These are phyloP conservation scores for Pseudogymnoascus sp. DNA, from an alignment of 2,329 filamentous ascomycete genomes.

Conservation along the genomic window DNA sequence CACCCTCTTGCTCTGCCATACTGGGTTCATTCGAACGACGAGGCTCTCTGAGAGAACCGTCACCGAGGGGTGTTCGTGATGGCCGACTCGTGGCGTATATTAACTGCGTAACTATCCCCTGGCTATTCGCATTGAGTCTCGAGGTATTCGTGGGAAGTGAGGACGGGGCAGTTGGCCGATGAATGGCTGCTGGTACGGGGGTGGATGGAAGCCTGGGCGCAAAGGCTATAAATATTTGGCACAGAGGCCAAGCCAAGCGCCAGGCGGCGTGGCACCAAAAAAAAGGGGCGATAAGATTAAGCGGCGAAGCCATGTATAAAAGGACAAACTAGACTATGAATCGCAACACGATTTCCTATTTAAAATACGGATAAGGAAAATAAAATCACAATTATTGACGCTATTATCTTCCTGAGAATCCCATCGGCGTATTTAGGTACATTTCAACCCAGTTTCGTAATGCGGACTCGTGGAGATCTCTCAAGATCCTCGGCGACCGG, in stretches of 20 bases:
- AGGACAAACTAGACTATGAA: background rate
- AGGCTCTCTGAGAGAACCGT: background rate
- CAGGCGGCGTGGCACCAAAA: background rate
- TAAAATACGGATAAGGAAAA: no score
- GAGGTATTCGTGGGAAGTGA: background rate
- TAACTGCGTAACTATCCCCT: background rate
- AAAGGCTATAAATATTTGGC: background rate
- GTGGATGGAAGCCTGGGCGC: background rate
- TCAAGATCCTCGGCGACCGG: background rate
- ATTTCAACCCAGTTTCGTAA: background rate
- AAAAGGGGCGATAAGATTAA: conserved; percentile 2
- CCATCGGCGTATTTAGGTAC: background rate
- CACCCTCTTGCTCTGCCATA: conserved; percentile 11
- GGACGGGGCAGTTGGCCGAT: background rate
- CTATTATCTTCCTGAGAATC: background rate
- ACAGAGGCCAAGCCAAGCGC: background rate
- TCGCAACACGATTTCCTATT: background rate
- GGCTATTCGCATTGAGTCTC: background rate
- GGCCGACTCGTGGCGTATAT: background rate
- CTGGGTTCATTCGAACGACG: background rate
- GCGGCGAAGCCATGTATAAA: background rate
- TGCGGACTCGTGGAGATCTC: background rate
- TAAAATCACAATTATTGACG: background rate
- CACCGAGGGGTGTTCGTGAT: background rate
- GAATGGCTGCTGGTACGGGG: background rate